phyloP scores from a whole-genome alignment of 768 basidiomycete species.

The Macrolepiota dolichaula region DNA sequence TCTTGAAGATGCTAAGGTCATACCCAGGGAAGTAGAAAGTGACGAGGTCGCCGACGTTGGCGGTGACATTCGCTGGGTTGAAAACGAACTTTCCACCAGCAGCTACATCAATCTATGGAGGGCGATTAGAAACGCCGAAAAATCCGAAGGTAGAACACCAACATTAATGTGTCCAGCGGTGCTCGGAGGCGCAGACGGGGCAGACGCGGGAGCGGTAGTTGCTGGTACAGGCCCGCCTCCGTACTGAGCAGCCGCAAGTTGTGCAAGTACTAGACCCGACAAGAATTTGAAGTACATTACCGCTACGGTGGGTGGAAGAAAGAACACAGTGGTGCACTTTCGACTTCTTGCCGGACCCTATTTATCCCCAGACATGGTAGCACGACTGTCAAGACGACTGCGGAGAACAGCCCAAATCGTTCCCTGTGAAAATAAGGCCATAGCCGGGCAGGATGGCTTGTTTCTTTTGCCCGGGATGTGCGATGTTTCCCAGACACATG shows the following conservation, averaged over 20 bases:
- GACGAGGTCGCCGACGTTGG: conserved; percentile 45
- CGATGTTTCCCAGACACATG: conserved; percentile 10
- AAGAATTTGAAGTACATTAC: conserved; percentile 1
- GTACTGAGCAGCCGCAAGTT: conserved; percentile 36
- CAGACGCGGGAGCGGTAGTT: conserved; percentile 22
- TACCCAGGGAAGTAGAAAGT: conserved; percentile 54
- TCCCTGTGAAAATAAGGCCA: neutral
- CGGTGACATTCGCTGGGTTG: conserved; percentile 43
- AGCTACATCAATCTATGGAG: conserved; percentile 40
- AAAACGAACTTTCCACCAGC: conserved; percentile 35
- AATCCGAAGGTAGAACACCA: conserved; percentile 1
- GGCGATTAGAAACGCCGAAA: neutral
- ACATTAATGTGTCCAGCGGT: conserved; percentile 35
- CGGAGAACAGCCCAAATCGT: neutral
- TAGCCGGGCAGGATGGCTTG: neutral
- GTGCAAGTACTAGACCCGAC: neutral
- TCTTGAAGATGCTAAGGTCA: conserved; percentile 24
- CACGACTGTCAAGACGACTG: conserved; percentile 8
- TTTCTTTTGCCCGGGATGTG: neutral
- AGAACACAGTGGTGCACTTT: neutral
- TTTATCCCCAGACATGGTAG: neutral
- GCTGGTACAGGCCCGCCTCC: conserved; percentile 20
- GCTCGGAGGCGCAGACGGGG: conserved; percentile 37
- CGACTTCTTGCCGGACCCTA: neutral
- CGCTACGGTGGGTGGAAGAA: neutral